Percentiles rank a stretch among this genome's conserved stretches.
These are phyloP conservation scores for Termitomyces sp. DNA, from an alignment of 768 basidiomycete genomes.

Conservation along the genomic window DNA sequence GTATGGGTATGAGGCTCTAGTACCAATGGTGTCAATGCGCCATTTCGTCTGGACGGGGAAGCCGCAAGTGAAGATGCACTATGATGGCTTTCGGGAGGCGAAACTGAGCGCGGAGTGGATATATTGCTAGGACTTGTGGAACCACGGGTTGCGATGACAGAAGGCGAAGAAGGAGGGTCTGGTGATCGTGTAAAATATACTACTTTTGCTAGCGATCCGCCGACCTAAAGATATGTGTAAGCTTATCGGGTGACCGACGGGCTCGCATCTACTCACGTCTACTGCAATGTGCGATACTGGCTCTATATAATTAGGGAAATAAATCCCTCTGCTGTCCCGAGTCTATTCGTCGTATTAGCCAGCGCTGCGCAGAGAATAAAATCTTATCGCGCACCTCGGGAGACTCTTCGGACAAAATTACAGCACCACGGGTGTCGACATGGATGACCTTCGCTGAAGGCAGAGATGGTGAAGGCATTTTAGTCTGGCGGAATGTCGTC, in stretches of 20 bases:
- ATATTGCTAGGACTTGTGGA: conserved; percentile 46
- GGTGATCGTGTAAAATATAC: conserved; percentile 97
- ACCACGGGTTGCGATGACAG: conserved; percentile 57
- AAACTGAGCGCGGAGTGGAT: conserved; percentile 41
- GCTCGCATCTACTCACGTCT: conserved; percentile 61
- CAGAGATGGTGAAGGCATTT: conserved; percentile 59
- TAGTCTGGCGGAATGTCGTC: conserved; percentile 6
- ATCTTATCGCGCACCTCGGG: conserved; percentile 64
- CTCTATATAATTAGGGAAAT: conserved; percentile 96
- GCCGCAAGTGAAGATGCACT: conserved; percentile 27
- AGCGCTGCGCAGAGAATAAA: conserved; percentile 6
- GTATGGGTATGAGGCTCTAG: conserved; percentile 48
- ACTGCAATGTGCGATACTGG: conserved; percentile 97
- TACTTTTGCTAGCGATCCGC: conserved; percentile 95
- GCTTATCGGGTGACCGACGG: conserved; percentile 7
- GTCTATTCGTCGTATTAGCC: conserved; percentile 46
- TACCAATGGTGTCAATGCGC: conserved; percentile 80
- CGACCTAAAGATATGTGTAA: conserved; percentile 57
- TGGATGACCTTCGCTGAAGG: conserved; percentile 86
- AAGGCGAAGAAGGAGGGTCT: conserved; percentile 78
- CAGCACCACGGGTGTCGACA: conserved; percentile 91
- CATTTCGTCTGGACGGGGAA: conserved; percentile 44
- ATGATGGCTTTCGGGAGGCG: conserved; percentile 34
- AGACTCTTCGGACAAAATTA: conserved; percentile 92
- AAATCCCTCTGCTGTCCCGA: conserved; percentile 92